Conservation (phyloP, 139 green algal genomes). For the Dunaliella sp. region DNA sequence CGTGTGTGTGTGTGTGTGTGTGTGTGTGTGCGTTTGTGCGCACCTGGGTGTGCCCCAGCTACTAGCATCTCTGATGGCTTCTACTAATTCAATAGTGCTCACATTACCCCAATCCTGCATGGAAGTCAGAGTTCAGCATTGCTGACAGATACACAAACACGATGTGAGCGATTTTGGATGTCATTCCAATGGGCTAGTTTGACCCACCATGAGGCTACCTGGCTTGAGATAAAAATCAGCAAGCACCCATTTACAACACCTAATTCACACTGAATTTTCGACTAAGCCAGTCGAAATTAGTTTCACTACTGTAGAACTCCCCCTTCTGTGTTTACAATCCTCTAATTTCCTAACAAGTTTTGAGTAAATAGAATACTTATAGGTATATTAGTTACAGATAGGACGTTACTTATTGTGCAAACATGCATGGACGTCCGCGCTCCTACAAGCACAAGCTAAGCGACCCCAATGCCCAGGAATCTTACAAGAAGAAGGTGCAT, state of each 20-base stretch:
- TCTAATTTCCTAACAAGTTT: not conserved
- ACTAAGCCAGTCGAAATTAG: not conserved
- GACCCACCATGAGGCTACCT: not conserved
- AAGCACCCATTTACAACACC: not conserved
- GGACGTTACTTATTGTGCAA: too few relatives aligned
- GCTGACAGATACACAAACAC: not conserved
- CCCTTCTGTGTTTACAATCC: too few relatives aligned
- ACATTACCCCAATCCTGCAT: not conserved
- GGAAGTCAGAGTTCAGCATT: too few relatives aligned
- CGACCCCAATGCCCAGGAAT: conserved; percentile 55
- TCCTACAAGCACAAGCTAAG: conserved; percentile 49
- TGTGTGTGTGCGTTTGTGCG: not conserved
- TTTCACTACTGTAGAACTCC: too few relatives aligned
- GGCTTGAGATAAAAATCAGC: not conserved
- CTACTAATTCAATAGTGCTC: not conserved
- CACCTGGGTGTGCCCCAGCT: not conserved
- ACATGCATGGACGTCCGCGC: conserved; percentile 65
- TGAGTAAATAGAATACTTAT: not conserved
- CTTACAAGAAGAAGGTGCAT: conserved; percentile 53
- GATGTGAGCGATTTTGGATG: not conserved
- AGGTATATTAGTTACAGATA: not conserved
- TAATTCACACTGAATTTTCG: not conserved
- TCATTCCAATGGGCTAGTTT: not conserved
- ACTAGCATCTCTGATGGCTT: not conserved
- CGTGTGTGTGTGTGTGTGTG: too few relatives aligned